These are phyloP conservation scores for Pogostemon cablin DNA, from an alignment of 257 asterid genomes.

Conservation along the genomic window DNA sequence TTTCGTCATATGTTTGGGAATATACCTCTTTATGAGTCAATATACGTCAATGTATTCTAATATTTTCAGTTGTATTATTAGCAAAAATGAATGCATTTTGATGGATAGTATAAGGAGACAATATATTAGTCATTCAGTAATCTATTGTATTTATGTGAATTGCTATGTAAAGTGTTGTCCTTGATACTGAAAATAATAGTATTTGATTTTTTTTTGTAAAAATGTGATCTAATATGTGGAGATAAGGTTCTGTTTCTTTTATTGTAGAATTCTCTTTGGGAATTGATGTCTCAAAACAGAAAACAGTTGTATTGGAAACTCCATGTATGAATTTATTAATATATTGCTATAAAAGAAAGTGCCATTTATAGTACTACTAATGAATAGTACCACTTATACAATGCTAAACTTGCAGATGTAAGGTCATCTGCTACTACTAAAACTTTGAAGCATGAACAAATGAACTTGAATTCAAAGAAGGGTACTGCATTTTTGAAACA, in stretches of 20 bases:
- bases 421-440: constrained; percentile 36
- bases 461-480: constrained; percentile 43
- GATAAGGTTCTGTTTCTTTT: not conserved
- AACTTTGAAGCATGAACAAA: constrained; percentile 39
- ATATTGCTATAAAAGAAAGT: not conserved
- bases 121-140: not conserved
- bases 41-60: not conserved
- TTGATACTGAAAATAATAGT: too few relatives aligned
- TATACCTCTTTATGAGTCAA: not conserved
- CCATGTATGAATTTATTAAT: not conserved
- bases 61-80: not conserved
- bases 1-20: not conserved
- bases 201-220: too few relatives aligned
- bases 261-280: too few relatives aligned
- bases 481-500: constrained; percentile 44
- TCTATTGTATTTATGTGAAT: too few relatives aligned
- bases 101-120: not conserved
- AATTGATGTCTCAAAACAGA: too few relatives aligned
- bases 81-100: not conserved
- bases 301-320: too few relatives aligned
- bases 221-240: too few relatives aligned
- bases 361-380: not conserved
- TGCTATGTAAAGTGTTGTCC: too few relatives aligned
- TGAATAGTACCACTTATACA: not conserved
- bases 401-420: constrained; percentile 45